A percentile compares a stretch with the other conserved stretches of the same genome.
phyloP scores from a whole-genome alignment of 1,284 basidiomycete genomes.

The Cutaneotrichosporon cutaneum region DNA sequence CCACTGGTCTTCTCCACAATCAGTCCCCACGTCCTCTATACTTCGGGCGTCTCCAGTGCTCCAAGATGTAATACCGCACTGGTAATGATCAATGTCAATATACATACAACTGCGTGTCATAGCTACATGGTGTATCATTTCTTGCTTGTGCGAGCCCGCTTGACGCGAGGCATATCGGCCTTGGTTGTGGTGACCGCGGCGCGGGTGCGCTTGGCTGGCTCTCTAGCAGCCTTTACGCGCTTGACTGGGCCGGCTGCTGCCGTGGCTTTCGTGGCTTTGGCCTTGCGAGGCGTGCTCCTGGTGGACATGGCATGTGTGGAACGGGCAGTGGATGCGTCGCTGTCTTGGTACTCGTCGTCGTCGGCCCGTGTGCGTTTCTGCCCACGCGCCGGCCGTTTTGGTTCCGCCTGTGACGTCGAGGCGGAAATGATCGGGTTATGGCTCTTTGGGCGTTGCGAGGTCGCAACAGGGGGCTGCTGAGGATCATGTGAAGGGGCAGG shows the following conservation, averaged over 20 bases:
- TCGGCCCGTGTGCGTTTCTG: not conserved
- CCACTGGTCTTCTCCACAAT: not conserved
- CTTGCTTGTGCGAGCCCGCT: constrained; percentile 1
- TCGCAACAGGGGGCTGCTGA: not conserved
- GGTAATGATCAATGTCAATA: not conserved
- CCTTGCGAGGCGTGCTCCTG: not conserved
- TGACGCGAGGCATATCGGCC: not conserved
- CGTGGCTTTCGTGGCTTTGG: not conserved
- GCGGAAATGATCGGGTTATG: not conserved
- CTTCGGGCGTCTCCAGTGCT: not conserved
- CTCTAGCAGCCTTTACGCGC: not conserved
- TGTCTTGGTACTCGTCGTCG: not conserved
- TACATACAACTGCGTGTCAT: not conserved
- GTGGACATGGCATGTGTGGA: not conserved
- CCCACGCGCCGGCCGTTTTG: not conserved
- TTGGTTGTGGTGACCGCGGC: not conserved
- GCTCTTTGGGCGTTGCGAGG: not conserved
- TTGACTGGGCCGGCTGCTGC: not conserved
- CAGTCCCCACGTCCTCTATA: not conserved
- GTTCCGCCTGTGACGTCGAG: not conserved
- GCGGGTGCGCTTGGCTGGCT: not conserved
- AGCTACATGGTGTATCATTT: constrained; percentile 5
- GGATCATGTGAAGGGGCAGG: constrained; percentile 1
- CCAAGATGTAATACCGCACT: not conserved
- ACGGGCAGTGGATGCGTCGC: not conserved